Conservation (phyloP, 352 stramenopile species). For the Phytophthora sansomeana region DNA sequence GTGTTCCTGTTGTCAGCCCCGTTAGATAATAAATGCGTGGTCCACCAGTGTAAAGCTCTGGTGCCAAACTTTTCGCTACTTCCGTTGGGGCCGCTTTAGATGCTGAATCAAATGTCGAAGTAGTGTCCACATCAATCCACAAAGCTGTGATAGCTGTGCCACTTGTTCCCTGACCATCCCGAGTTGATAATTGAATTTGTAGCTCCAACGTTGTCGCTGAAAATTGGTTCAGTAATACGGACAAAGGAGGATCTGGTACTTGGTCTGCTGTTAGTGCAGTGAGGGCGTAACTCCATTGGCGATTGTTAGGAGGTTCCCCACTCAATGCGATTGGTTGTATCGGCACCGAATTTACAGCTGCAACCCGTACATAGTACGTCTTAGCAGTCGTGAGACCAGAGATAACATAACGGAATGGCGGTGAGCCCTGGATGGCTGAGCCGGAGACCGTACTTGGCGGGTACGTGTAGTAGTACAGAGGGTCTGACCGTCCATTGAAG, state of each 20-base stretch:
- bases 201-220: slow-evolving; percentile 74
- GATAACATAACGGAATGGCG: slow-evolving; percentile 87
- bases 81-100: slow-evolving; percentile 55
- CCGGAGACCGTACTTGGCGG: slow-evolving; percentile 59
- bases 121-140: slow-evolving; percentile 75
- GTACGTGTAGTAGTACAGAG: slow-evolving; percentile 73
- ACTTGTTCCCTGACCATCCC: slow-evolving; percentile 64
- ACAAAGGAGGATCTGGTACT: slow-evolving; percentile 75
- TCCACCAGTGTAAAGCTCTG: slow-evolving; percentile 61
- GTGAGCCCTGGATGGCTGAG: slow-evolving; percentile 69
- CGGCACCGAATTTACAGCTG: slow-evolving; percentile 91
- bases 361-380: slow-evolving; percentile 93
- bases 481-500: slow-evolving; percentile 57
- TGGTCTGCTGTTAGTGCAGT: slow-evolving; percentile 84
- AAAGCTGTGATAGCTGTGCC: slow-evolving; percentile 60
- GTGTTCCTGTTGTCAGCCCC: slow-evolving; percentile 70
- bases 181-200: slow-evolving; percentile 72
- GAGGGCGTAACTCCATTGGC: slow-evolving; percentile 90
- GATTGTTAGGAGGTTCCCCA: slow-evolving; percentile 88
- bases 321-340: slow-evolving; percentile 85
- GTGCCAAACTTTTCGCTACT: slow-evolving; percentile 41
- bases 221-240: slow-evolving; percentile 64
- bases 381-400: slow-evolving; percentile 62
- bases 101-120: slow-evolving; percentile 76
- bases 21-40: slow-evolving; percentile 77